Evolutionary conservation across 768 basidiomycete species (phyloP), one percentile per base, ranked within the genome.

Genomic region (Auriscalpium microsporum): DNA sequence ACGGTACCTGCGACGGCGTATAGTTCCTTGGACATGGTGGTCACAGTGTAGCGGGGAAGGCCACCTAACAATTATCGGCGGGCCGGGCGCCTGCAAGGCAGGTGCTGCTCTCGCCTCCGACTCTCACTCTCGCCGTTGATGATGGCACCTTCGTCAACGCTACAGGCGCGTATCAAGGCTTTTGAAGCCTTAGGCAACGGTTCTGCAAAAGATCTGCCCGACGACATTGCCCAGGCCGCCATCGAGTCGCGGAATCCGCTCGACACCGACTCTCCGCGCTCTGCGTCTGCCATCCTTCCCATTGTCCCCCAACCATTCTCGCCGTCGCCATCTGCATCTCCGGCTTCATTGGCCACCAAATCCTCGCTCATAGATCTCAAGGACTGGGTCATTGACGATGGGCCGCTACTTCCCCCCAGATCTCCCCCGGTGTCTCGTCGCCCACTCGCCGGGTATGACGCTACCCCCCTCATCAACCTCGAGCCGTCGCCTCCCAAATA

Each of bases 1-100:
- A 37, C 40, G 21, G 23, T 69, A 82, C 88, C 89, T 70, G 88
- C 89, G 42, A 87, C 82, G 19, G 86, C 87, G 65, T 90, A 90
- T 48, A 90, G 78, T 54, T 87, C 81, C 53, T n/a, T 19, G 21
- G 46, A 48, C 46, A 48, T 28, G 56, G 8, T 23, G 48, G 42
- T 44, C 17, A 51, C 17, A 51, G 16, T 8, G 10, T 21, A 23
- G 14, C 28, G 19, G 2, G 35, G 10, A 33, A 33, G 28, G 21
- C 10, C 47, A 19, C 28, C n/a, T 33, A n/a, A 16, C 16, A 9
- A 21, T 10, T 17, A 45, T 45, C 23, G 16, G 23, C 45, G 9
- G 13, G 17, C 17, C n/a, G 4, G 10, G 45, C 14, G 8, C n/a
- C 17, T 45, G 16, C 45, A 45, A 45, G 8, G 45, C 17, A 45